Base-by-base conservation (phyloP, 1,139 yeast species). In the Zygosaccharomyces sapae region DNA sequence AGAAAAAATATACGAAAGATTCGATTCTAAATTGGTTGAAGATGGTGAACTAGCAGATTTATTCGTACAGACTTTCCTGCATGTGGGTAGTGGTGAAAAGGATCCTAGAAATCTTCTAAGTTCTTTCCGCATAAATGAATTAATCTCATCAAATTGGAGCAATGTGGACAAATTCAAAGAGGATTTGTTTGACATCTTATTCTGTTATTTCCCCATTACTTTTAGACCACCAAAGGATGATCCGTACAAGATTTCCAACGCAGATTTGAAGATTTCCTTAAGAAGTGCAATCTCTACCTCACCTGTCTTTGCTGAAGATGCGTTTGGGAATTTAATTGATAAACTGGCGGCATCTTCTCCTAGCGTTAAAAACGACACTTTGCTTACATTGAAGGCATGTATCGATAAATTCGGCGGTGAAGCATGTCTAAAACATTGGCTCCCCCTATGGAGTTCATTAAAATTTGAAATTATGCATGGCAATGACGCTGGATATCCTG, bases 131-230 rank as follows among this genome's bases (percentile, higher is more conserved):
- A 65, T 88, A 44, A 80, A 84, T 56, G 58, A 67, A 9, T 48
- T 49, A 3, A 77, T 92, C 22, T 74, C 84, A 24, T 55, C 68
- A 6, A 55, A 56, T 7, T 73, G 85, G 40, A 63, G 68, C 0
- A 73, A 81, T 44, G 70, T 72, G 33, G 52, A 57, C 0, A 59
- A 67, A 2, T 66, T 57, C 46, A 66, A 72, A 24, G 83, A 82
- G 52, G 88, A 86, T 24, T 66, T 92, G 49, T 92, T 90, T 62
- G 98, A 94, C 63, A 81, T 86, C 33, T 75, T 89, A 35, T 92
- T 92, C 63, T 92, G 98, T 66, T 94, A 94, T 69, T 94, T 90
- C 69, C 99, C 99, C 3, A 90, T 94, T 45, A 86, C 97, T 0
- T 94, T 94, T 68, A 83, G 82, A 51, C 97, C 98, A 1, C 96